Base-by-base conservation (phyloP, 2,329 filamentous ascomycete genomes). In the Alternaria arborescens region DNA sequence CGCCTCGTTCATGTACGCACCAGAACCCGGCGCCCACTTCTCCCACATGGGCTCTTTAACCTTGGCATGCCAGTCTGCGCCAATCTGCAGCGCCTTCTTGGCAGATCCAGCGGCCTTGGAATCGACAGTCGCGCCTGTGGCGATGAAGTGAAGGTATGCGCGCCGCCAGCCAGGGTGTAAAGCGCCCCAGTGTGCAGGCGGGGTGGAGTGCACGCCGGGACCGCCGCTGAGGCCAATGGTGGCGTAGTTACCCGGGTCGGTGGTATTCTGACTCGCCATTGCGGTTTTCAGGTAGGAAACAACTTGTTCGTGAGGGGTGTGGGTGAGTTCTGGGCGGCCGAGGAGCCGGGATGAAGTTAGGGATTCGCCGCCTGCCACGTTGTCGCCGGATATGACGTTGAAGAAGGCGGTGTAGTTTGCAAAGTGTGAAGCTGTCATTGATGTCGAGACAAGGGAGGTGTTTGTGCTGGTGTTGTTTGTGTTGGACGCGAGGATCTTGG, bases 121-220 rank as follows among this genome's bases (percentile, higher is more conserved):
- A 6, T 60, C 20, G 3, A 56, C 5, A 44, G 60, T 14, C 12
- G 66, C 73, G 0, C 75, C 72, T 4, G 64, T 72, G 3, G 70
- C 58, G 50, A 76, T 71, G 14, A 72, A 58, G 38, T 78, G 76
- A 2, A 74, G 53, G 22, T 79, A 79, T 4, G 76, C 70, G 2
- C 60, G 62, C 20, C 73, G 70, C 79, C 79, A 81, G 0, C 73
- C 73, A 0, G 74, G 73, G 30, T 71, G 62, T 20, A 78, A 63
- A 8, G 75, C 69, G 28, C 74, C 75, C 58, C 58, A 73, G 28
- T 34, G 61, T 8, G 52, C n/a, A 3, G 54, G 42, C 3, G 68
- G 52, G 0, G 55, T 64, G 24, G 72, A 60, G 26, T 65, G 62
- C 2, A 75, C 70, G 14, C 75, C 74, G 5, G 70, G 67, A 2